phyloP scores from a whole-genome alignment of 352 stramenopile genomes.

The Aphanomyces cochlioides region DNA sequence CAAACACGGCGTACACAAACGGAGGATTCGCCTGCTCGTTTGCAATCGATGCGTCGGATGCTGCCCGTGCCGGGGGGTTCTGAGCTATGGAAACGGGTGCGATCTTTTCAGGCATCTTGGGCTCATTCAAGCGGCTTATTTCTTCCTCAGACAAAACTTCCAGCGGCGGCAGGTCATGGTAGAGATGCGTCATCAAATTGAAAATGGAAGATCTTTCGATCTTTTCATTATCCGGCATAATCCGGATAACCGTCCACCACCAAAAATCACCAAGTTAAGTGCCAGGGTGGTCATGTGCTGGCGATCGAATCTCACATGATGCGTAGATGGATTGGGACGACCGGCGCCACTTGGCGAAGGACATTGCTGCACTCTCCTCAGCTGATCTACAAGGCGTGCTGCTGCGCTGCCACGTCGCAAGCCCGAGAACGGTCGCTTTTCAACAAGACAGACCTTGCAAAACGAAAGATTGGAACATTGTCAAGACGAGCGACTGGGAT shows the following conservation, averaged over 20 bases:
- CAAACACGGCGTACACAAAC: constrained; percentile 12
- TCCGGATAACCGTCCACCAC: too few relatives aligned
- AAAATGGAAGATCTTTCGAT: too few relatives aligned
- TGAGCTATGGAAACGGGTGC: background rate
- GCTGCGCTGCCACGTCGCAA: constrained; percentile 50
- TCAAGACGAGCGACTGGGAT: constrained; percentile 27
- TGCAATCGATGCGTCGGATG: background rate
- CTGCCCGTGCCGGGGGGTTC: background rate
- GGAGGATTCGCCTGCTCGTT: background rate
- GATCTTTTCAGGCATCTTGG: background rate
- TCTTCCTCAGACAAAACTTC: constrained; percentile 1
- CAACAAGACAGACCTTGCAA: constrained; percentile 1
- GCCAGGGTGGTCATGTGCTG: too few relatives aligned
- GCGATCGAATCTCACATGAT: background rate
- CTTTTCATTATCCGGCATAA: too few relatives aligned
- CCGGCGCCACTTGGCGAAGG: constrained; percentile 49
- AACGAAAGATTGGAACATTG: constrained; percentile 5
- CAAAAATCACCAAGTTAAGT: too few relatives aligned
- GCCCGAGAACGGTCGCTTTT: constrained; percentile 28
- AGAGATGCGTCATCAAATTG: too few relatives aligned
- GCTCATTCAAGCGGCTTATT: too few relatives aligned
- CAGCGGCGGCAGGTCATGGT: constrained; percentile 3
- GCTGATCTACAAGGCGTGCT: constrained; percentile 64
- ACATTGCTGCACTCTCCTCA: constrained; percentile 66
- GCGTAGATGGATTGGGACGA: constrained; percentile 60